Percentiles rank a stretch among this genome's conserved stretches.
Evolutionary conservation across 2,329 filamentous ascomycete species (phyloP).

Genomic region (Trichoderma hamatum): DNA sequence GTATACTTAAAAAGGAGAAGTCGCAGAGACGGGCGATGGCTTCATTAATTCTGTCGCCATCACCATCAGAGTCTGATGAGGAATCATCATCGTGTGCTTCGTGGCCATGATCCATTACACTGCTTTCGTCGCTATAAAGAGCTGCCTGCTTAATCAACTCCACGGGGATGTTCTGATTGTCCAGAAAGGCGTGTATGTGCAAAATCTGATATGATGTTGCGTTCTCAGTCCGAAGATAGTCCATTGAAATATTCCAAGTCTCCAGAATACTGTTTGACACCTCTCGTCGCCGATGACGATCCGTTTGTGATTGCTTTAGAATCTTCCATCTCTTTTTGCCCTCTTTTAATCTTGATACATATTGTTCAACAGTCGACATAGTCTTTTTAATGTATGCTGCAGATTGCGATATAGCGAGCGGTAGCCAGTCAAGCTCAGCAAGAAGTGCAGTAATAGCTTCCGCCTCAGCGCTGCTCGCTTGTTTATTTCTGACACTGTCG

Average conservation of each 20-base stretch:
- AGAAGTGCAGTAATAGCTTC: slow-evolving; percentile 27
- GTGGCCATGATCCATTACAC: slow-evolving; percentile 17
- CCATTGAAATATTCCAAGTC: slow-evolving; percentile 42
- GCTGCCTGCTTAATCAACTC: slow-evolving; percentile 28
- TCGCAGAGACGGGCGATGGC: slow-evolving; percentile 38
- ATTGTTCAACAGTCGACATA: slow-evolving; percentile 32
- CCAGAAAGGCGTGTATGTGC: slow-evolving; percentile 38
- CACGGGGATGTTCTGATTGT: slow-evolving; percentile 39
- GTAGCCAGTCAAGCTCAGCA: slow-evolving; percentile 36
- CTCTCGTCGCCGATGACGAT: slow-evolving; percentile 36
- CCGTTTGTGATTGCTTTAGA: slow-evolving; percentile 31
- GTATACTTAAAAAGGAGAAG: slow-evolving; percentile 39
- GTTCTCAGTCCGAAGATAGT: slow-evolving; percentile 35
- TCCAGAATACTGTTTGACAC: slow-evolving; percentile 40
- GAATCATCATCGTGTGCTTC: slow-evolving; percentile 22
- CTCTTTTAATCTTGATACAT: slow-evolving; percentile 33
- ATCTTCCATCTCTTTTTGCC: slow-evolving; percentile 33
- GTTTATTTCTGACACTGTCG: no score
- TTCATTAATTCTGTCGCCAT: slow-evolving; percentile 20
- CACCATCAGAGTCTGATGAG: neutral
- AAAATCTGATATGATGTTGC: slow-evolving; percentile 33
- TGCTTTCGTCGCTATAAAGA: no score
- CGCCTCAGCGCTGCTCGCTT: slow-evolving; percentile 27
- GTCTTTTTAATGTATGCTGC: slow-evolving; percentile 39
- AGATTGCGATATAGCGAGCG: slow-evolving; percentile 39